Percentiles rank a stretch among this genome's conserved stretches.
phyloP scores from a whole-genome alignment of 345 rosid species.

The Excoecaria cochinchinensis region DNA sequence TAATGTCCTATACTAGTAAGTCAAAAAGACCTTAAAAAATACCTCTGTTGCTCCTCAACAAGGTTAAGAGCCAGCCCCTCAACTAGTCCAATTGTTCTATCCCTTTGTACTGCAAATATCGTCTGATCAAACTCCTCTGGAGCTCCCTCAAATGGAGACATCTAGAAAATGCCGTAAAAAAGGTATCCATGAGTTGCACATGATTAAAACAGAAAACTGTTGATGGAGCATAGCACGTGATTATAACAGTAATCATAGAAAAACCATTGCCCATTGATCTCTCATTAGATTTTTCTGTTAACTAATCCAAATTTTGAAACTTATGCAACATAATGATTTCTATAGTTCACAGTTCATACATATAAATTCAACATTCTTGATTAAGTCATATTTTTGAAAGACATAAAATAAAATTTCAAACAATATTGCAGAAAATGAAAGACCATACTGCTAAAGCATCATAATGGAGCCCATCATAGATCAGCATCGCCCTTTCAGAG shows the following conservation, averaged over 20 bases:
- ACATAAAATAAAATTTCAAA: background rate
- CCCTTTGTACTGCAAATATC: constrained; percentile 58
- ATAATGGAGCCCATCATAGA: constrained; percentile 94
- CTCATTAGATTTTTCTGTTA: background rate
- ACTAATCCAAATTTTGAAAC: background rate
- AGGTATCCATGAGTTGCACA: background rate
- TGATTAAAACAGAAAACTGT: background rate
- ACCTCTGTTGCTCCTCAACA: constrained; percentile 83
- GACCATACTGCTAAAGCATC: constrained; percentile 86
- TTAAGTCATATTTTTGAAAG: background rate
- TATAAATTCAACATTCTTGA: no score
- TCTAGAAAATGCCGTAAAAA: constrained; percentile 28
- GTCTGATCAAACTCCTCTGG: constrained; percentile 93
- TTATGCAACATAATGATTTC: background rate
- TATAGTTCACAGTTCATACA: no score
- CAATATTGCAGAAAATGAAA: constrained; percentile 3
- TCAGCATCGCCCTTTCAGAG: constrained; percentile 79
- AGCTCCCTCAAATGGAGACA: constrained; percentile 80
- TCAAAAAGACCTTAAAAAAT: constrained; percentile 2
- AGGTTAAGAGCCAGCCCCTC: constrained; percentile 61
- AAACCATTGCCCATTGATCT: background rate
- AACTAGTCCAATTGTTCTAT: constrained; percentile 57
- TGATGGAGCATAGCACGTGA: background rate
- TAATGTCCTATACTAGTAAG: background rate
- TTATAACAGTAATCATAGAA: no score